Evolutionary conservation across 768 basidiomycete genomes (phyloP).

Genomic region (Russula earlei): DNA sequence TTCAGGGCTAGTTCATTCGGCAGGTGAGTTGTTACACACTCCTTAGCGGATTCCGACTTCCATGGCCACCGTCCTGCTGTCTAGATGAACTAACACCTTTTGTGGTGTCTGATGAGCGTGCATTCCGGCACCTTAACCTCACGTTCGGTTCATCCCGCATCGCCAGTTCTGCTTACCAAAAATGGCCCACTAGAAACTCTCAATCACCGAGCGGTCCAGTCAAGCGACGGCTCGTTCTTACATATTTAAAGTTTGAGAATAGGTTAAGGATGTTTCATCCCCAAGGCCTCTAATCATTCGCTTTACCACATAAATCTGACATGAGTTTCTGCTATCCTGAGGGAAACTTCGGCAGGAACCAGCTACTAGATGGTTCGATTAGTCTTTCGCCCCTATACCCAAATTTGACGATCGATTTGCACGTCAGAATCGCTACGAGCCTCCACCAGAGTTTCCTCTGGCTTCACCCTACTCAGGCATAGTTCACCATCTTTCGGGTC

Average conservation of each 20-base stretch:
- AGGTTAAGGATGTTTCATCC: conserved; percentile 85
- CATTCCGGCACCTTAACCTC: conserved; percentile 76
- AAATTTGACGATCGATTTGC: conserved; percentile 94
- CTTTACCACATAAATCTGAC: conserved; percentile 57
- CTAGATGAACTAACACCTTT: conserved; percentile 81
- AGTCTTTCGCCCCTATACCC: conserved; percentile 95
- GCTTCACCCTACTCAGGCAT: conserved; percentile 86
- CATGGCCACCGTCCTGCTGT: conserved; percentile 85
- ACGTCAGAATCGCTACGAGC: conserved; percentile 93
- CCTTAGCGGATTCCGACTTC: conserved; percentile 81
- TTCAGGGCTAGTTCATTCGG: conserved; percentile 87
- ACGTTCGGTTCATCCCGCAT: conserved; percentile 63
- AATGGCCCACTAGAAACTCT: conserved; percentile 64
- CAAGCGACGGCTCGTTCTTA: conserved; percentile 45
- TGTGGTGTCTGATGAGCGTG: conserved; percentile 79
- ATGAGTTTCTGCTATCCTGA: conserved; percentile 58
- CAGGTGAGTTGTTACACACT: conserved; percentile 86
- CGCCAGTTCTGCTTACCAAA: conserved; percentile 67
- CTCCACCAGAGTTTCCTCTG: conserved; percentile 96
- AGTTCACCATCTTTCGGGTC: conserved; percentile 89
- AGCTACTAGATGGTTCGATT: conserved; percentile 93
- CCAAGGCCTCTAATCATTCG: conserved; percentile 89
- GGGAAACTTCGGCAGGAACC: conserved; percentile 89
- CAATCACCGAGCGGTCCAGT: conserved; percentile 45
- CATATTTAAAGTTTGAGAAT: conserved; percentile 65